Base-by-base conservation (phyloP, 2,329 filamentous ascomycete genomes). In the Arachnomyces sp. region DNA sequence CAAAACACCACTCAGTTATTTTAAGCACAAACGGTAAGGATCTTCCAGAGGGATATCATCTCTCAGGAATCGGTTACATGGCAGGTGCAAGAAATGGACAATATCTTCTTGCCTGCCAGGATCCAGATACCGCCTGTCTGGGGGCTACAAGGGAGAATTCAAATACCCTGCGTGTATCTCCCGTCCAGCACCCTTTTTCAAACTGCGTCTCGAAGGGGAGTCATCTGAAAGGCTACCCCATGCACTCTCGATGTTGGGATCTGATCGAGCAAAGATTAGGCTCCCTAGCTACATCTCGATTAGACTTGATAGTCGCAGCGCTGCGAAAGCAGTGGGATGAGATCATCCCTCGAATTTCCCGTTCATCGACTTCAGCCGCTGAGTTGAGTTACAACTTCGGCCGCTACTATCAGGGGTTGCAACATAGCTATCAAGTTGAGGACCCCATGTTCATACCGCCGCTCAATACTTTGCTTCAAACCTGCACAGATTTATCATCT, bases 401-500 rank as follows among this genome's bases (percentile, higher is more conserved):
- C 9, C 15, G 3, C 2, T 7, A n/a, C 21, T 14, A 33, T 33
- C 33, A 16, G 16, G 33, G 14, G 12, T n/a, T 35, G 33, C 3
- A 35, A 11, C n/a, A 35, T 18, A 18, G 12, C 17, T 5, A 35
- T 2, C 15, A 35, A 18, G 11, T 16, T n/a, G 17, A 7, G 16
- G 33, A 35, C 21, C 33, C 33, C 21, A n/a, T 35, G 33, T 35
- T 35, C 33, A 35, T 35, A 35, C 33, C n/a, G 12, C n/a, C 12
- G 17, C n/a, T 35, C n/a, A 15, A 35, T 11, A 21, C 3, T 16
- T 9, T 35, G 15, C 33, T 35, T 35, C 16, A n/a, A 21, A 15
- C 15, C 21, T 35, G 15, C 33, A 35, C 4, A 16, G 3, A 35
- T 11, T 14, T 17, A 17, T 21, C 21, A 7, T 16, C 17, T 33